phyloP scores from a whole-genome alignment of 2,329 filamentous ascomycete genomes.

The Monascus ruber region DNA sequence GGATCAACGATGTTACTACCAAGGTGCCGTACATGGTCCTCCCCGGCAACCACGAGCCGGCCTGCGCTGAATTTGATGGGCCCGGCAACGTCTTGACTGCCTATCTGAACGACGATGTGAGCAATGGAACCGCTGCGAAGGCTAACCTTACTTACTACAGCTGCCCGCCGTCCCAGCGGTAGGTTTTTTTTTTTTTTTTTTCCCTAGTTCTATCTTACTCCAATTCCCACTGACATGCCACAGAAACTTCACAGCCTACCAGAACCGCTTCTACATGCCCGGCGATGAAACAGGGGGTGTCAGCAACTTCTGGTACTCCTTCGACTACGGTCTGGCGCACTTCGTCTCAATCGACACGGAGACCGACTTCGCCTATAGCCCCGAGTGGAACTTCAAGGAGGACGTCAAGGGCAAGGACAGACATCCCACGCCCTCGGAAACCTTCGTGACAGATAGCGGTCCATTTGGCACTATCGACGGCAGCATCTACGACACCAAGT shows the following conservation, averaged over 20 bases:
- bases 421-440: slow-evolving; percentile 30
- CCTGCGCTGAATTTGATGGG: slow-evolving; percentile 40
- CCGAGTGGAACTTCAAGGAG: slow-evolving; percentile 34
- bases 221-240: slow-evolving; percentile 1
- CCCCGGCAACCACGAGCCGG: slow-evolving; percentile 41
- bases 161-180: slow-evolving; percentile 41
- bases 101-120: slow-evolving; percentile 34
- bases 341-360: slow-evolving; percentile 39
- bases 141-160: slow-evolving; percentile 38
- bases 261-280: slow-evolving; percentile 43
- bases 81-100: slow-evolving; percentile 34
- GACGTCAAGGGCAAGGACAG: slow-evolving; percentile 34
- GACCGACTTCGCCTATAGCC: slow-evolving; percentile 40
- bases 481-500: slow-evolving; percentile 28
- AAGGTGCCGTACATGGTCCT: slow-evolving; percentile 41
- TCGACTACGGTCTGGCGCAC: slow-evolving; percentile 44
- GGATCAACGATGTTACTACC: slow-evolving; percentile 32
- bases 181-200: not conserved
- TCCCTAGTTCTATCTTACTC: not conserved
- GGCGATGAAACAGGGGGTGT: slow-evolving; percentile 38
- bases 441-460: slow-evolving; percentile 38
- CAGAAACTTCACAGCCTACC: slow-evolving; percentile 41
- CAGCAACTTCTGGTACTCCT: slow-evolving; percentile 45
- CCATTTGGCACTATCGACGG: slow-evolving; percentile 38
- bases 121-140: slow-evolving; percentile 32